phyloP scores from a whole-genome alignment of 2,329 filamentous ascomycete species.

The Dendrostoma leiphaemia region DNA sequence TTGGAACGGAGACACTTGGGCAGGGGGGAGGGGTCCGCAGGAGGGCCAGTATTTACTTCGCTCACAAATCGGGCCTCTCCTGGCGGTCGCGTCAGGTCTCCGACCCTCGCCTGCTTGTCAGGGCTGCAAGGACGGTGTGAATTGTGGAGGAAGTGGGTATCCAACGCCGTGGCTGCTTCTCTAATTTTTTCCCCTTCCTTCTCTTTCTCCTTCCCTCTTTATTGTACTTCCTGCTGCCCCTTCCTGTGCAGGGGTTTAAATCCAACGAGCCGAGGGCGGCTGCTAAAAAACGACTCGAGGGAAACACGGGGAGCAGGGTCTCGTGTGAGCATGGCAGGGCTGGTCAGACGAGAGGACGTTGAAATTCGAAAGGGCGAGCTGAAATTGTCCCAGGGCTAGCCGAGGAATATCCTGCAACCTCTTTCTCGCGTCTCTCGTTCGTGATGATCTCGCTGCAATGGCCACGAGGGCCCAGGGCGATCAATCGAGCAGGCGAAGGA shows the following conservation, averaged over 20 bases:
- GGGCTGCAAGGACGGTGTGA: constrained; percentile 18
- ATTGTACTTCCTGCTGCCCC: neutral
- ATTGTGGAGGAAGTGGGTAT: constrained; percentile 11
- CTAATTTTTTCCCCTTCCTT: neutral
- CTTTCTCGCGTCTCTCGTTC: no score
- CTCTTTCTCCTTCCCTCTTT: constrained; percentile 1
- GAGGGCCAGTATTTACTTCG: constrained; percentile 1
- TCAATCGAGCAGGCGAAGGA: neutral
- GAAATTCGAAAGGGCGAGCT: no score
- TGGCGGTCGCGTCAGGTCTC: constrained; percentile 14
- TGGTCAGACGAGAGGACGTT: no score
- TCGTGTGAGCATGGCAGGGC: no score
- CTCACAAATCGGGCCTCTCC: constrained; percentile 7
- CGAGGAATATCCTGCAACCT: neutral
- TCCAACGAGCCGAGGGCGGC: constrained; percentile 14
- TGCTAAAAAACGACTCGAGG: constrained; percentile 3
- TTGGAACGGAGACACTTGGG: neutral
- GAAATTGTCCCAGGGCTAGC: no score
- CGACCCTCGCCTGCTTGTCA: no score
- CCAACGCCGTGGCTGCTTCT: constrained; percentile 2
- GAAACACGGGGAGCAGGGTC: neutral
- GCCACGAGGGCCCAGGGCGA: neutral
- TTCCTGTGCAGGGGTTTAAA: constrained; percentile 10
- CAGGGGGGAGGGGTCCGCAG: neutral
- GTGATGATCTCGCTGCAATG: no score